A percentile compares a stretch with the other conserved stretches of the same genome.
Conservation (phyloP, 257 asterid species). For the Capsicum pubescens region DNA sequence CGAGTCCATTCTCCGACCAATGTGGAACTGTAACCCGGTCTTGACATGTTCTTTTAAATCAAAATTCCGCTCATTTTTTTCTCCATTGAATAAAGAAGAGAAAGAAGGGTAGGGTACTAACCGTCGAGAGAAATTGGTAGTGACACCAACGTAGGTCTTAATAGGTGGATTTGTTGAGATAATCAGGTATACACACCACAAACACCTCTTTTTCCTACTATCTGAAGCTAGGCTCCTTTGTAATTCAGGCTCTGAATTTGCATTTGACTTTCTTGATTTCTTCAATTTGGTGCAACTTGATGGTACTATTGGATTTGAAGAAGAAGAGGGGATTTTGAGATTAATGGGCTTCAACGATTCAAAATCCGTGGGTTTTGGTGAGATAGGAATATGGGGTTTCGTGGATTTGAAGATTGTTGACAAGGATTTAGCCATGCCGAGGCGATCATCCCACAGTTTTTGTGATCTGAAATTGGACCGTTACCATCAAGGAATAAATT, state of each 20-base stretch:
- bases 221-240: conserved; percentile 30
- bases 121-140: conserved; percentile 84
- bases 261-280: conserved; percentile 1
- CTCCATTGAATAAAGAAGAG: conserved; percentile 2
- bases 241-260: conserved; percentile 17
- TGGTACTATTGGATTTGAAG: conserved; percentile 25
- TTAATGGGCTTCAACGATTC: conserved; percentile 9
- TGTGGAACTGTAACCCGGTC: not conserved
- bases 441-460: conserved; percentile 2
- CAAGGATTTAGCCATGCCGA: conserved; percentile 47
- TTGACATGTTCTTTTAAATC: not conserved
- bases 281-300: not conserved
- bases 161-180: conserved; percentile 74
- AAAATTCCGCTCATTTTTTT: not conserved
- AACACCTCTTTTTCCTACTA: conserved; percentile 23
- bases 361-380: conserved; percentile 31
- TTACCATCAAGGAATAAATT: no score
- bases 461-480: conserved; percentile 4
- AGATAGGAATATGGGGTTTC: conserved; percentile 49
- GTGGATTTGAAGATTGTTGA: conserved; percentile 66
- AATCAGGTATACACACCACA: conserved; percentile 79
- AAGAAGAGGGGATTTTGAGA: not conserved
- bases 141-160: conserved; percentile 85
- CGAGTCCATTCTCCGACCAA: not conserved
- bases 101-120: conserved; percentile 27